Conservation (phyloP, 345 rosid genomes). For the Passiflora organensis region DNA sequence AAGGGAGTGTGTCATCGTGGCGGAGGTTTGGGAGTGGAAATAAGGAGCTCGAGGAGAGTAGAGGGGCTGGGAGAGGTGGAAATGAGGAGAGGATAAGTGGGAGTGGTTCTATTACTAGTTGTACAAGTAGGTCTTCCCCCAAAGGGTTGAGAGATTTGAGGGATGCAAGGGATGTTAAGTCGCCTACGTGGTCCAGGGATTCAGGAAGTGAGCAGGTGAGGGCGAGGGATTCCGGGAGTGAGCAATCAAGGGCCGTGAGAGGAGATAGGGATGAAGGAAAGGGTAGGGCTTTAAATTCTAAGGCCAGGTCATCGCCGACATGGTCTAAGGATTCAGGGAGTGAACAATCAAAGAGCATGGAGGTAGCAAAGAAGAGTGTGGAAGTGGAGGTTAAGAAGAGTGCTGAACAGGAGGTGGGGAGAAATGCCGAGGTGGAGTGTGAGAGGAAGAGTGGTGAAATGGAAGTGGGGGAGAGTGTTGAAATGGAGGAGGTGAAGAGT, state of each 20-base stretch:
- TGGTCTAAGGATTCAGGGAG: slow-evolving; percentile 91
- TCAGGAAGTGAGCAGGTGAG: slow-evolving; percentile 35
- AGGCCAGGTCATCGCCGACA: slow-evolving; percentile 59
- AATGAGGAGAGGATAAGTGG: slow-evolving; percentile 19
- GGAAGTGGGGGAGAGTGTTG: slow-evolving; percentile 14
- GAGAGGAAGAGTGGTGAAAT: neutral
- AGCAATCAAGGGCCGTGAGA: slow-evolving; percentile 25
- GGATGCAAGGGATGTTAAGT: slow-evolving; percentile 32
- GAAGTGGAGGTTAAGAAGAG: slow-evolving; percentile 32
- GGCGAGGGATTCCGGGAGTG: slow-evolving; percentile 37
- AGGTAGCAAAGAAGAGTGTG: slow-evolving; percentile 26
- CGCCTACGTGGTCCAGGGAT: slow-evolving; percentile 53
- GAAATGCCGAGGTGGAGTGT: neutral
- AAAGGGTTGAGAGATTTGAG: slow-evolving; percentile 31
- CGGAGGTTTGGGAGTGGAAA: slow-evolving; percentile 55
- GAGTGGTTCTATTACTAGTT: slow-evolving; percentile 15
- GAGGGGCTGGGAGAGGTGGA: slow-evolving; percentile 21
- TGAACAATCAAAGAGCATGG: slow-evolving; percentile 39
- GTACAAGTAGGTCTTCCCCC: slow-evolving; percentile 23
- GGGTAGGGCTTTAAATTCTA: slow-evolving; percentile 33
- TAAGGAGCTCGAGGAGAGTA: slow-evolving; percentile 31
- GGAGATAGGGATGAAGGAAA: slow-evolving; percentile 22
- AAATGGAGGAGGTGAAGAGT: slow-evolving; percentile 36
- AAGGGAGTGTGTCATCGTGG: slow-evolving; percentile 74
- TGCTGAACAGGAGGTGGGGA: slow-evolving; percentile 6